Conservation (phyloP, 2,329 filamentous ascomycete genomes). For the Ophiocordyceps sinensis region DNA sequence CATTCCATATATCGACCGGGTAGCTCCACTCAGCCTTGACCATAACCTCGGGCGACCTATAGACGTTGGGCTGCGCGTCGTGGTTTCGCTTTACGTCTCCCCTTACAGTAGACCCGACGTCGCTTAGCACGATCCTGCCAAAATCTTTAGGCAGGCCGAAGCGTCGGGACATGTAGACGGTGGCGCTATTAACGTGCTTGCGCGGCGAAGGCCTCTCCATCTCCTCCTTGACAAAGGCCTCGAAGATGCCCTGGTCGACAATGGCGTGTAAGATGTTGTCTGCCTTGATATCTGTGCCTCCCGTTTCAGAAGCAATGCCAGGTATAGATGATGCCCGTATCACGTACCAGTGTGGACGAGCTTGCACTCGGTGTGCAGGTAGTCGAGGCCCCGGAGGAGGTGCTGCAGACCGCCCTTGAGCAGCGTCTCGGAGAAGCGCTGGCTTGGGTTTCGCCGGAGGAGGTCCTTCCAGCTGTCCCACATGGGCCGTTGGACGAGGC, state of each 20-base stretch:
- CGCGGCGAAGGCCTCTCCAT: background rate
- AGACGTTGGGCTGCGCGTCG: too few species aligned
- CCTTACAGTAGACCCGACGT: too few species aligned
- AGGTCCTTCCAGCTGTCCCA: constrained; percentile 26
- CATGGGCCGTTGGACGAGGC: constrained; percentile 20
- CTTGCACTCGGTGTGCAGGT: constrained; percentile 24
- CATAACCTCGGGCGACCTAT: too few species aligned
- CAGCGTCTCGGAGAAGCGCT: constrained; percentile 20
- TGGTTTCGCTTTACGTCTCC: too few species aligned
- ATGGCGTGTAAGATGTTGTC: constrained; percentile 22
- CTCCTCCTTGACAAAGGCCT: constrained; percentile 1
- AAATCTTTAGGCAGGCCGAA: too few species aligned
- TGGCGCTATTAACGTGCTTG: background rate
- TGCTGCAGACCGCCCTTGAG: constrained; percentile 17
- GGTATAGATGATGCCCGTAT: background rate
- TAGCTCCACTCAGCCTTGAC: too few species aligned
- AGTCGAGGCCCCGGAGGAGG: constrained; percentile 23
- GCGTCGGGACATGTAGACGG: background rate
- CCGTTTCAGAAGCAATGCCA: background rate
- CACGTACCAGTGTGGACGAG: constrained; percentile 26
- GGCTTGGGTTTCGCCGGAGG: constrained; percentile 16
- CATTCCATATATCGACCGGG: too few species aligned
- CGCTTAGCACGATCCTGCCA: too few species aligned
- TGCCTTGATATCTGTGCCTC: constrained; percentile 21
- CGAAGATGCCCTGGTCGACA: constrained; percentile 1